Evolutionary conservation across 148 eudicot species (phyloP).

Genomic region (Cornus controversa): DNA sequence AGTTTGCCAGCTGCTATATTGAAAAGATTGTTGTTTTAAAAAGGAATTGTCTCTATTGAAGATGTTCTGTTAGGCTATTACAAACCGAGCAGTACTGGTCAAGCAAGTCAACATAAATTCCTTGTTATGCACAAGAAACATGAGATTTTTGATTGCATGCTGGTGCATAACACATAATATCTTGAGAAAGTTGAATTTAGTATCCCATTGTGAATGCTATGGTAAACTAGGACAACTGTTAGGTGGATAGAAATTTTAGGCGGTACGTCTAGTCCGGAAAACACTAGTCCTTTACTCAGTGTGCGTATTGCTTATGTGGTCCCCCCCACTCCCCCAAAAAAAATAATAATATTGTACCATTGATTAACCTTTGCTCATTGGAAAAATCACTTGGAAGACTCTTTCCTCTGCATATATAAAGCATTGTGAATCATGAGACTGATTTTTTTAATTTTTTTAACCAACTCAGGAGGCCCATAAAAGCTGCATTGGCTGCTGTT

Average conservation of each 20-base stretch:
- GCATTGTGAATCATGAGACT: neutral
- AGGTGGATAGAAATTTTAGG: too few relatives aligned
- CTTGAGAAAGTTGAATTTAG: neutral
- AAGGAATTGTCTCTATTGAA: too few relatives aligned
- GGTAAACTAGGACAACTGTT: too few relatives aligned
- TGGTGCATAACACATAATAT: neutral
- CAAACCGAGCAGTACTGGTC: neutral
- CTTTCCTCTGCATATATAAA: neutral
- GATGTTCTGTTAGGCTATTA: too few relatives aligned
- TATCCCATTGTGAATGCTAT: neutral
- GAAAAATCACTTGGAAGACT: neutral
- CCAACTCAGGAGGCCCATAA: constrained; percentile 69
- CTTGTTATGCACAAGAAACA: neutral
- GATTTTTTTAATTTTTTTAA: neutral
- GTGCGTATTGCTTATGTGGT: too few relatives aligned
- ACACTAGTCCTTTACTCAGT: too few relatives aligned
- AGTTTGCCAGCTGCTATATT: too few relatives aligned
- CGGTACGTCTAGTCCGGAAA: too few relatives aligned
- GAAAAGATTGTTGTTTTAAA: too few relatives aligned
- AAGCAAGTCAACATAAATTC: neutral
- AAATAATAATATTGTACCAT: too few relatives aligned
- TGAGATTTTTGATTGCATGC: neutral
- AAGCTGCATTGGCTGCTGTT: constrained; percentile 90
- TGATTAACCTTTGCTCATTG: too few relatives aligned
- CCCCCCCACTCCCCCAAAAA: too few relatives aligned